Evolutionary conservation across 441 rosid species (phyloP), one percentile per base, ranked within the genome.

Genomic region (Heliophila coronopifolia): DNA sequence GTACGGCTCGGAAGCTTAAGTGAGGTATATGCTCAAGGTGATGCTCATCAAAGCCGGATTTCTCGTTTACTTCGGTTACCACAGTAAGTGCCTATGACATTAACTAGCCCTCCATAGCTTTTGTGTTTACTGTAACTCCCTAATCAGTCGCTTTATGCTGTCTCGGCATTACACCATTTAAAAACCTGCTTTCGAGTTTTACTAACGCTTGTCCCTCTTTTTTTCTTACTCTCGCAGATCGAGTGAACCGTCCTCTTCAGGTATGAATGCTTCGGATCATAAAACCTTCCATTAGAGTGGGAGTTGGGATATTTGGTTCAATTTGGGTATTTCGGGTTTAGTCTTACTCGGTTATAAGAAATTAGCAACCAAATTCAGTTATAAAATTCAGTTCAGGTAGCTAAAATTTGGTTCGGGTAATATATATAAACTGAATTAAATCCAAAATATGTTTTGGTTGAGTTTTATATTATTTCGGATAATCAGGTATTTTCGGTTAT

Each of bases 1-100:
- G 99, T 93, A 47, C 83, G 97, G 35, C 75, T 93, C 3, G 96
- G 96, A 63, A 89, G 97, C 69, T 54, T 93, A 61, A 86, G 89
- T 4, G 93, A 83, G 59, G 89, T 51, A 44, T 73, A 81, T 61
- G 63, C 76, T 51, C 94, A 89, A 76, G 93, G 83, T 20, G 89
- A 86, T 69, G 59, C 73, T 37, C 83, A 83, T 49, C 95, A 84
- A 63, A 82, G 75, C 69, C 79, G 80, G 69, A 79, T 93, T 49
- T 64, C 86, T 25, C 78, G 81, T 54, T 76, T 93, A 56, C 77
- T 89, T 66, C 76, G 83, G 32, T 77, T 86, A 60, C 89, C 96
- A 45, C 90, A 75, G 97, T 86, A 78, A 82, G 94, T 74, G 41
- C 49, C 66, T 36, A 23, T 50, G 31, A 30, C 39, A 42, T 24